These are phyloP conservation scores for Picea abies DNA, from an alignment of 83 land plant species.

Conservation along the genomic window DNA sequence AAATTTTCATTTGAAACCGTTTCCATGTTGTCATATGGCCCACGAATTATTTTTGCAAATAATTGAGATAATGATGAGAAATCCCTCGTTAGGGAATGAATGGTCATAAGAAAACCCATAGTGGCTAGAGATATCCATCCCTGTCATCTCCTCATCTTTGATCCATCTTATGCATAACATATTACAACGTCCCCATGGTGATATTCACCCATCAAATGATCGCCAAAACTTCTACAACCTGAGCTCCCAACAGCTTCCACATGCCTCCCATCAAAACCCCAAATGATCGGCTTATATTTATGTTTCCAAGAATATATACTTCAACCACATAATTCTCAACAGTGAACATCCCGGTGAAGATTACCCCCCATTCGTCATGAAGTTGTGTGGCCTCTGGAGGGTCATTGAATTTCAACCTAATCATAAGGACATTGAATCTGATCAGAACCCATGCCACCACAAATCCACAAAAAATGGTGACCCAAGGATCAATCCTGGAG, in stretches of 20 bases:
- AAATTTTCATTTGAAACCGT: too few species aligned
- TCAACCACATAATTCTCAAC: conserved; percentile 46
- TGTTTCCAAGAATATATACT: conserved; percentile 22
- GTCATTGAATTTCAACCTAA: conserved; percentile 56
- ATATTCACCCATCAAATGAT: conserved; percentile 68
- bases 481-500: conserved; percentile 60
- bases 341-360: conserved; percentile 75
- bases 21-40: too few species aligned
- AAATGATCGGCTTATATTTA: conserved; percentile 21
- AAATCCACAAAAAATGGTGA: conserved; percentile 48
- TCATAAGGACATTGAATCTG: conserved; percentile 33
- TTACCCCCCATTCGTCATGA: conserved; percentile 82
- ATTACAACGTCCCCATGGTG: conserved; percentile 78
- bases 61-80: background rate
- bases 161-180: conserved; percentile 43
- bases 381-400: conserved; percentile 80
- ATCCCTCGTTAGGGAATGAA: conserved; percentile 28
- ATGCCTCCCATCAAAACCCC: conserved; percentile 81
- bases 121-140: conserved; percentile 74
- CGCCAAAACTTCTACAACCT: conserved; percentile 52
- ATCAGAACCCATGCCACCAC: conserved; percentile 56
- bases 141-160: conserved; percentile 71
- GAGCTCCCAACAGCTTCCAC: conserved; percentile 50
- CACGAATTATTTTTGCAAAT: too few species aligned
- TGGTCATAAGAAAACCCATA: conserved; percentile 69